Evolutionary conservation across 1,139 yeast genomes (phyloP).

Genomic region (Taphrina populina): DNA sequence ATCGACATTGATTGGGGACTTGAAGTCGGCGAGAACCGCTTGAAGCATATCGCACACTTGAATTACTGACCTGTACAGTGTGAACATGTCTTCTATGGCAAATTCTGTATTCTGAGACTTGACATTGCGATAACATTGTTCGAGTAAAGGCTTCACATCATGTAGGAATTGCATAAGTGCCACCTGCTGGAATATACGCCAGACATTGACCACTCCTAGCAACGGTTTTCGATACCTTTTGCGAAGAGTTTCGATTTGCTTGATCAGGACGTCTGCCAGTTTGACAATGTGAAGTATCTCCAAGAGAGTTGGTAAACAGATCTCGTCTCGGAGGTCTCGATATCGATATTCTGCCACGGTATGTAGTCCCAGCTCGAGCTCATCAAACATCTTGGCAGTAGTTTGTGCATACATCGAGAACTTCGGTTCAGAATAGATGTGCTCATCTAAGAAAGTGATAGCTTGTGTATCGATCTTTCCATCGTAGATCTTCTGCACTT

Average conservation of each 20-base stretch:
- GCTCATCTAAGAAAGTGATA: slow-evolving; percentile 42
- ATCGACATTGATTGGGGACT: slow-evolving; percentile 12
- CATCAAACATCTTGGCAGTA: slow-evolving; percentile 9
- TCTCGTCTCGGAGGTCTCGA: slow-evolving; percentile 1
- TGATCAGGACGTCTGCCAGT: background rate
- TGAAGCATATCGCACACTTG: slow-evolving; percentile 57
- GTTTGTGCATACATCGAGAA: slow-evolving; percentile 33
- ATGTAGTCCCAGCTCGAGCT: slow-evolving; percentile 10
- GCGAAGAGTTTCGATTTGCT: background rate
- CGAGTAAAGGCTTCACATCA: slow-evolving; percentile 6
- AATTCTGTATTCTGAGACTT: slow-evolving; percentile 43
- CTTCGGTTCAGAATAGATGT: slow-evolving; percentile 30
- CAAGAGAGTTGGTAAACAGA: slow-evolving; percentile 11
- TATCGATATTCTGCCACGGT: slow-evolving; percentile 6
- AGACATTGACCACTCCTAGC: slow-evolving; percentile 14
- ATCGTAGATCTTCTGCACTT: slow-evolving; percentile 10
- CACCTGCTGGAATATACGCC: background rate
- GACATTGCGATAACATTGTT: slow-evolving; percentile 42
- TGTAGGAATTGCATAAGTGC: slow-evolving; percentile 8
- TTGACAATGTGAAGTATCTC: slow-evolving; percentile 18
- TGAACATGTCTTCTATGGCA: slow-evolving; percentile 60
- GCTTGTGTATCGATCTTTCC: slow-evolving; percentile 9
- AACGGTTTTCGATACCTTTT: slow-evolving; percentile 1
- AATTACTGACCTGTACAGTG: slow-evolving; percentile 57
- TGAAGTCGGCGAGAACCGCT: slow-evolving; percentile 51